A percentile compares a stretch with the other conserved stretches of the same genome.
These are phyloP conservation scores for Auricularia cornea DNA, from an alignment of 768 basidiomycete genomes.

Conservation along the genomic window DNA sequence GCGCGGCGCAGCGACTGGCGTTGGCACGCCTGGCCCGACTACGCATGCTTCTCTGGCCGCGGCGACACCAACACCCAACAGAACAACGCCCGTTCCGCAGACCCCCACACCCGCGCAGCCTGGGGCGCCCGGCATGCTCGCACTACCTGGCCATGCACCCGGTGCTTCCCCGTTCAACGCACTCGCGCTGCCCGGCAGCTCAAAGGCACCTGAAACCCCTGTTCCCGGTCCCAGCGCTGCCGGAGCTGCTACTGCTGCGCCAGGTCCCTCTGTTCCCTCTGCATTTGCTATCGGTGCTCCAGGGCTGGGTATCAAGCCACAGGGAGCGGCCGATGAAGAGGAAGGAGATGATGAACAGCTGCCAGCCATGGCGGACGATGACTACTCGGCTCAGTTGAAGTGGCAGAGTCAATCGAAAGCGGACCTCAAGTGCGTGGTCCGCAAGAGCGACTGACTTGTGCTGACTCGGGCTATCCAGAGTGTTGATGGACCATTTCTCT, in stretches of 20 bases:
- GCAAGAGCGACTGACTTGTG: neutral
- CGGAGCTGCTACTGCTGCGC: neutral
- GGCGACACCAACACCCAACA: neutral
- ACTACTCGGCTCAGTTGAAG: constrained; percentile 73
- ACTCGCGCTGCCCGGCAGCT: neutral
- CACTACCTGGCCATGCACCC: too few species aligned
- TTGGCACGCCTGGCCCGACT: neutral
- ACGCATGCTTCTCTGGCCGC: neutral
- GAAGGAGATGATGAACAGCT: constrained; percentile 73
- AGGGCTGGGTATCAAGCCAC: neutral
- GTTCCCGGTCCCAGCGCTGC: neutral
- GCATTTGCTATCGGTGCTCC: neutral
- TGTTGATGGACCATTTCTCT: constrained; percentile 83
- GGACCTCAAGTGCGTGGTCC: constrained; percentile 58
- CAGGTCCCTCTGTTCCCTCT: neutral
- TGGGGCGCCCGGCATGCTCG: too few species aligned
- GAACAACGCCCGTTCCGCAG: neutral
- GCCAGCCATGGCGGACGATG: constrained; percentile 83
- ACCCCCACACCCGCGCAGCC: too few species aligned
- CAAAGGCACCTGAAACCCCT: neutral
- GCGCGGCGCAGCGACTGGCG: constrained; percentile 15
- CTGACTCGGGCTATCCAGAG: constrained; percentile 33
- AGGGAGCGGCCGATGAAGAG: constrained; percentile 1
- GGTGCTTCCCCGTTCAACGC: neutral
- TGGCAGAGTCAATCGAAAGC: constrained; percentile 86